phyloP scores from a whole-genome alignment of 768 basidiomycete genomes.

The Trametes cubensis region DNA sequence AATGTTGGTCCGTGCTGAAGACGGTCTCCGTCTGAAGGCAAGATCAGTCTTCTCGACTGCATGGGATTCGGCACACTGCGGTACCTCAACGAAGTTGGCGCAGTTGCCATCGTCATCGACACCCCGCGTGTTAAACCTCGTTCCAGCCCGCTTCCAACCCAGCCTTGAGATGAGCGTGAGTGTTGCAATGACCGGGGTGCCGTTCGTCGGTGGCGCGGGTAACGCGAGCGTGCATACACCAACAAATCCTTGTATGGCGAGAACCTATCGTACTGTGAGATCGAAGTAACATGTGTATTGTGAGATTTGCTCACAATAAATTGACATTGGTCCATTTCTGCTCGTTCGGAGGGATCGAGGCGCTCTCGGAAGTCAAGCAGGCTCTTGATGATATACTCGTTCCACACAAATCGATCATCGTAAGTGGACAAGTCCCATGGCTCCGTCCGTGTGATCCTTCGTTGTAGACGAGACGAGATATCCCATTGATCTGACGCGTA shows the following conservation, averaged over 20 bases:
- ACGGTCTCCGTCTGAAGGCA: slow-evolving; percentile 80
- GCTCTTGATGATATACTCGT: slow-evolving; percentile 85
- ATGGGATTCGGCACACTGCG: neutral
- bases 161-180: slow-evolving; percentile 84
- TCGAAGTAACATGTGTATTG: neutral
- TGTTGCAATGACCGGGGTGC: slow-evolving; percentile 71
- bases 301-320: slow-evolving; percentile 65
- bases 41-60: slow-evolving; percentile 16
- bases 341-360: slow-evolving; percentile 67
- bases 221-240: slow-evolving; percentile 80
- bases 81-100: slow-evolving; percentile 94
- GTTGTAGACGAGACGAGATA: slow-evolving; percentile 78
- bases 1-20: slow-evolving; percentile 83
- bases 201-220: slow-evolving; percentile 73
- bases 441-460: slow-evolving; percentile 54
- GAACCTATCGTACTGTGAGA: slow-evolving; percentile 51
- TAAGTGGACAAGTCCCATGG: slow-evolving; percentile 50
- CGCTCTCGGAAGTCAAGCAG: slow-evolving; percentile 86
- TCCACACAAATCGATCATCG: slow-evolving; percentile 93
- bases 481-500: slow-evolving; percentile 89
- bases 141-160: slow-evolving; percentile 94
- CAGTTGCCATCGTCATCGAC: slow-evolving; percentile 95
- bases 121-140: slow-evolving; percentile 95
- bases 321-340: slow-evolving; percentile 79
- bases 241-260: slow-evolving; percentile 93